Conservation (phyloP, 1,284 basidiomycete genomes). For the Puccinia brachypodii region DNA sequence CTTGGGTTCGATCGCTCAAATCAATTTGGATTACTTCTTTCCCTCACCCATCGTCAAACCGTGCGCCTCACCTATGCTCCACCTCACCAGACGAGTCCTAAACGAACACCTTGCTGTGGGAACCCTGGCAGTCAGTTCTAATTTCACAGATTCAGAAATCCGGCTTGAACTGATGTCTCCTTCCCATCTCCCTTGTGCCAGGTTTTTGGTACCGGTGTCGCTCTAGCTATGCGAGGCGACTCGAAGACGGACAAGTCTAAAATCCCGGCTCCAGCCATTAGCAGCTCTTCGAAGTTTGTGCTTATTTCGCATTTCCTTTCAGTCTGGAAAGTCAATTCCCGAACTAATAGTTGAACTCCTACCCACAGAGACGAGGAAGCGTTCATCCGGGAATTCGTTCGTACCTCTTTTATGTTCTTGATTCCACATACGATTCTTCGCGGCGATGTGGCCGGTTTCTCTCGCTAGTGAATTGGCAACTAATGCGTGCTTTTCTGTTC, state of each 20-base stretch:
- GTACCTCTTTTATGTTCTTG: slow-evolving; percentile 2
- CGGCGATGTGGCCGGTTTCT: no score
- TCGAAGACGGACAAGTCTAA: slow-evolving; percentile 1
- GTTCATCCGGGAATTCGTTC: slow-evolving; percentile 27
- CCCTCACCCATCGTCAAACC: not conserved
- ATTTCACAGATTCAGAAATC: not conserved
- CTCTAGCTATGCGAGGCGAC: slow-evolving; percentile 27
- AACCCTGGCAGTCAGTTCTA: slow-evolving; percentile 19
- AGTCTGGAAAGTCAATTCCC: not conserved
- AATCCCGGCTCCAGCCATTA: slow-evolving; percentile 15
- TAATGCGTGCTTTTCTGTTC: not conserved
- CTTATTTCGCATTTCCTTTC: not conserved
- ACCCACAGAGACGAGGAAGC: slow-evolving; percentile 13
- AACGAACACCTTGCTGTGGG: slow-evolving; percentile 24
- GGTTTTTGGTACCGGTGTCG: slow-evolving; percentile 36
- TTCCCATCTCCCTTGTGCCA: not conserved
- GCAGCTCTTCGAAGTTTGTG: slow-evolving; percentile 28
- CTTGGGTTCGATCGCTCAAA: not conserved
- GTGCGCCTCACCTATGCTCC: not conserved
- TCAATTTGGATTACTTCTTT: not conserved
- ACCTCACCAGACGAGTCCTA: not conserved
- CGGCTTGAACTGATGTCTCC: not conserved
- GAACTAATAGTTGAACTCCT: not conserved
- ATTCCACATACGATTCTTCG: no score
- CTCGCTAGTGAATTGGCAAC: not conserved